Evolutionary conservation across 768 basidiomycete genomes (phyloP), one percentile per base, ranked within the genome.

Genomic region (Lactarius trivialis): DNA sequence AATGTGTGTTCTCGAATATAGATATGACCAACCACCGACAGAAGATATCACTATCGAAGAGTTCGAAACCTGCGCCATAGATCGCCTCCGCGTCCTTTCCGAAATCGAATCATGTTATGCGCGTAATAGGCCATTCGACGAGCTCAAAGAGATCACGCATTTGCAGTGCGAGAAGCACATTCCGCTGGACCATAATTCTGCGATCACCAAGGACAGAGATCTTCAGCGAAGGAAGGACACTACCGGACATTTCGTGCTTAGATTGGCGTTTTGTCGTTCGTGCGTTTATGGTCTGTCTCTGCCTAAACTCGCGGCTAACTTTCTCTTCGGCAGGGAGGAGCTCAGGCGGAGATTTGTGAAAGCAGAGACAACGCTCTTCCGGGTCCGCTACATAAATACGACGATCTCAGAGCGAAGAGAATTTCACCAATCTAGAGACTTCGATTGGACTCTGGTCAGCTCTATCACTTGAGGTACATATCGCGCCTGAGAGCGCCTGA

Each of bases 231-330:
- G 81, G 70, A 86, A 81, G 65, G 97, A 99, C 72, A 88, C 92
- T 69, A 78, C 97, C 14, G 86, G 94, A 11, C 97, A 99, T 75
- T 98, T 93, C 73, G 91, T 98, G 12, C 77, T 98, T 64, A 77
- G 97, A 55, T 79, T 99, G 43, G 95, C 97, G 7, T 98, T 99
- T 74, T 97, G 95, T 75, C 85, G 93, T 60, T 93, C 93, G 95
- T 98, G 75, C 72, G 94, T 48, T n/a, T 48, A 24, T 48, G 45
- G 24, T 85, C 12, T n/a, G 19, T 34, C 43, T 6, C 5, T 32
- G 45, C 32, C 15, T 67, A 28, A 24, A n/a, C 14, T 2, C 11
- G n/a, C 26, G 7, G 33, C 28, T 55, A 39, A 62, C 41, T 17
- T 26, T 28, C 21, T 45, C 21, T 43, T 11, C 51, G 33, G 60